Evolutionary conservation across 352 stramenopile genomes (phyloP).

Genomic region (Pythium myriotylum): DNA sequence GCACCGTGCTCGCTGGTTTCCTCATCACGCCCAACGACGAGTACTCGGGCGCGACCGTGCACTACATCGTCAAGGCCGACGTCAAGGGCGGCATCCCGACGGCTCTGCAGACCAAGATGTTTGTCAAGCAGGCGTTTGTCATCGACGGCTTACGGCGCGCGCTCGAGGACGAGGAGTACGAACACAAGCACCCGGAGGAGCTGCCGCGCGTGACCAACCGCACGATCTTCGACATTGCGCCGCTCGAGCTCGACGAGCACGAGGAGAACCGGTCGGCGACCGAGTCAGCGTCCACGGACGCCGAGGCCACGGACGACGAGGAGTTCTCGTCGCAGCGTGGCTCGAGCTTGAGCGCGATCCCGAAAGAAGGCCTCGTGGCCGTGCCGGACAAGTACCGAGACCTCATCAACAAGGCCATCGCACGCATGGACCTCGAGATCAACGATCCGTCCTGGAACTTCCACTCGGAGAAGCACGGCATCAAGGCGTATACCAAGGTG

Average conservation of each 20-base stretch:
- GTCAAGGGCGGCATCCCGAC: constrained; percentile 58
- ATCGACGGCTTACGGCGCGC: constrained; percentile 58
- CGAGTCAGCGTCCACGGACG: constrained; percentile 25
- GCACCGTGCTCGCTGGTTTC: constrained; percentile 63
- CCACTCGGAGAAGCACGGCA: constrained; percentile 67
- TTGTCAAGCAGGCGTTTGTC: constrained; percentile 72
- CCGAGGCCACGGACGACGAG: constrained; percentile 47
- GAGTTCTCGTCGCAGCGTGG: constrained; percentile 27
- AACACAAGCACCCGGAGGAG: constrained; percentile 5
- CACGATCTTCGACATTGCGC: constrained; percentile 50
- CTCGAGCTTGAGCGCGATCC: constrained; percentile 22
- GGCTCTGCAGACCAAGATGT: constrained; percentile 66
- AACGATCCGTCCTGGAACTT: constrained; percentile 61
- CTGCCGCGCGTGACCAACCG: constrained; percentile 47
- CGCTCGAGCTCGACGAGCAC: constrained; percentile 37
- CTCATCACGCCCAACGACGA: constrained; percentile 61
- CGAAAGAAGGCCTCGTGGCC: constrained; percentile 43
- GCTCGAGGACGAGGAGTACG: constrained; percentile 50
- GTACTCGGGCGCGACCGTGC: constrained; percentile 51
- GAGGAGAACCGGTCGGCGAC: constrained; percentile 19
- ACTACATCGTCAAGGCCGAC: constrained; percentile 74
- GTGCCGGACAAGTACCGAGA: constrained; percentile 60
- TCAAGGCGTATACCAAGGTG: constrained; percentile 69
- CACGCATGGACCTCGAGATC: constrained; percentile 59
- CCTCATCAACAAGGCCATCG: constrained; percentile 58